Percentiles rank a stretch among this genome's conserved stretches.
These are phyloP conservation scores for Penicillium subrubescens DNA, from an alignment of 495 filamentous ascomycete genomes.

Conservation along the genomic window DNA sequence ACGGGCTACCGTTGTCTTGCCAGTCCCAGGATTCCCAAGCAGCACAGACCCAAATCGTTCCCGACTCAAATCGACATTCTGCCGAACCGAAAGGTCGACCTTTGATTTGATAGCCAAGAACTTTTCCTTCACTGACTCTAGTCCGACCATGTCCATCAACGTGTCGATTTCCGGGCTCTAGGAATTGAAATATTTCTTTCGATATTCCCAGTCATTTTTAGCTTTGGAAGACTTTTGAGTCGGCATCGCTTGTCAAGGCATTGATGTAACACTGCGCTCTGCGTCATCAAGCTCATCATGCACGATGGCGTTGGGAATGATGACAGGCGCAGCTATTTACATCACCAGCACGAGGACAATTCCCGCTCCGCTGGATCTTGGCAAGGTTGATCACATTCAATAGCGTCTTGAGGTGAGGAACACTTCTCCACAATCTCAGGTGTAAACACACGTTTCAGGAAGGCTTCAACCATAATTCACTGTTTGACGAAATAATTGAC, in stretches of 20 bases:
- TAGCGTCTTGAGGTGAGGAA: neutral
- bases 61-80: slow-evolving; percentile 54
- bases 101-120: slow-evolving; percentile 68
- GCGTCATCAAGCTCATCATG: slow-evolving; percentile 48
- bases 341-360: neutral
- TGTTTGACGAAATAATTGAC: neutral
- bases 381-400: neutral
- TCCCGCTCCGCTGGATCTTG: neutral
- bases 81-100: slow-evolving; percentile 62
- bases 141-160: slow-evolving; percentile 58
- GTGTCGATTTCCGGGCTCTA: too few relatives aligned
- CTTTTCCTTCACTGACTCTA: slow-evolving; percentile 67
- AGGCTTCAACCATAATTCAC: neutral
- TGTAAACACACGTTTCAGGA: neutral
- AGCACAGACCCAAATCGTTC: slow-evolving; percentile 67
- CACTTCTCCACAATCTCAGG: neutral
- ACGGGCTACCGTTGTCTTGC: slow-evolving; percentile 83
- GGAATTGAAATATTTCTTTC: slow-evolving; percentile 42
- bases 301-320: neutral
- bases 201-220: slow-evolving; percentile 59
- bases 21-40: slow-evolving; percentile 81
- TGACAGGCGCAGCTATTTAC: neutral
- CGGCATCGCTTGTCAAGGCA: slow-evolving; percentile 4
- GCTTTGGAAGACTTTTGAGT: slow-evolving; percentile 31
- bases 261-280: slow-evolving; percentile 29